Evolutionary conservation across 768 basidiomycete genomes (phyloP).

Genomic region (Boletus rubropictus): DNA sequence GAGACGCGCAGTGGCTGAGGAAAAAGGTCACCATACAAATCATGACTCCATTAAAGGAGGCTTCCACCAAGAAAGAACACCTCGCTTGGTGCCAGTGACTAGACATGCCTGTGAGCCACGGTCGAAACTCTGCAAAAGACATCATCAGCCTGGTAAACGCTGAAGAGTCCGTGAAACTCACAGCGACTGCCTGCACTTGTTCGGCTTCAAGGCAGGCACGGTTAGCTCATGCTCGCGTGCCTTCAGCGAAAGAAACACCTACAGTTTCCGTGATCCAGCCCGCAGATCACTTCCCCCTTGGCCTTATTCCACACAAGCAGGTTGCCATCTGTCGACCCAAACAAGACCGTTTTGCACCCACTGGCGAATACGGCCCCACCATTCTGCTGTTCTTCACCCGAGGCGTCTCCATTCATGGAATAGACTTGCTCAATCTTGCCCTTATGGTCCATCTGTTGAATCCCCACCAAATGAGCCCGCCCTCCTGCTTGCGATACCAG

Average conservation of each 20-base stretch:
- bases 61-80: slow-evolving; percentile 55
- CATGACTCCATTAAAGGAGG: slow-evolving; percentile 26
- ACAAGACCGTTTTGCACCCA: slow-evolving; percentile 48
- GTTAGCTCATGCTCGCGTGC: slow-evolving; percentile 6
- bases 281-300: slow-evolving; percentile 49
- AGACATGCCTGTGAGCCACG: slow-evolving; percentile 36
- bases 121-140: slow-evolving; percentile 39
- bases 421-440: slow-evolving; percentile 52
- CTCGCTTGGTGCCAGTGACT: slow-evolving; percentile 52
- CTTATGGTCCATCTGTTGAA: slow-evolving; percentile 45
- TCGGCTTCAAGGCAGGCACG: slow-evolving; percentile 21
- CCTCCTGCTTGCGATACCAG: slow-evolving; percentile 50
- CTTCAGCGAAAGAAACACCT: slow-evolving; percentile 15
- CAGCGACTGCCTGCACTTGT: slow-evolving; percentile 31
- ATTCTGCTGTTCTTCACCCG: slow-evolving; percentile 27
- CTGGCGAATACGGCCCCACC: slow-evolving; percentile 53
- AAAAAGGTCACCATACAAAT: slow-evolving; percentile 21
- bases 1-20: slow-evolving; percentile 5
- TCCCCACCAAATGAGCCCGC: slow-evolving; percentile 45
- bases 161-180: slow-evolving; percentile 14
- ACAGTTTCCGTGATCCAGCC: slow-evolving; percentile 58
- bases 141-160: slow-evolving; percentile 24
- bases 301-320: slow-evolving; percentile 59
- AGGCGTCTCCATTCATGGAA: slow-evolving; percentile 33
- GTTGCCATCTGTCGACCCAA: slow-evolving; percentile 49